Percentiles rank a stretch among this genome's conserved stretches.
Conservation (phyloP, 2,329 filamentous ascomycete genomes). For the Calcarisporium arbuscula region DNA sequence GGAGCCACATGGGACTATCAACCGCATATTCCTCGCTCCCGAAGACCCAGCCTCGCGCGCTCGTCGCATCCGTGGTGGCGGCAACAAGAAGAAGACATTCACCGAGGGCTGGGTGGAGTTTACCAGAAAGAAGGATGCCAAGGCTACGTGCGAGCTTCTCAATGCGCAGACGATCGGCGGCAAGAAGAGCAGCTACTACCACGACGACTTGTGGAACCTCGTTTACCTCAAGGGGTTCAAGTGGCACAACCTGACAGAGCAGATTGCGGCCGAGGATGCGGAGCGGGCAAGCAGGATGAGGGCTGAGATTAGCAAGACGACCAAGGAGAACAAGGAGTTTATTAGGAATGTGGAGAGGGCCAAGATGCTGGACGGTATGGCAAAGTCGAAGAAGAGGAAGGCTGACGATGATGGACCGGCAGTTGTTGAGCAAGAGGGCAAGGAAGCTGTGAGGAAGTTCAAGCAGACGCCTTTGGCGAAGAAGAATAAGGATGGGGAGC, state of each 20-base stretch:
- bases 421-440: constrained; percentile 14
- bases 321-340: constrained; percentile 76
- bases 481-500: constrained; percentile 36
- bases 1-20: constrained; percentile 67
- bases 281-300: constrained; percentile 69
- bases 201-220: constrained; percentile 82
- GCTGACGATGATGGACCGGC: constrained; percentile 17
- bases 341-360: constrained; percentile 71
- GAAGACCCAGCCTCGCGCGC: constrained; percentile 63
- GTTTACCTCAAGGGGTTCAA: constrained; percentile 80
- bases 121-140: constrained; percentile 66
- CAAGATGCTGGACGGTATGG: constrained; percentile 72
- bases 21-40: constrained; percentile 72
- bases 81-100: constrained; percentile 78
- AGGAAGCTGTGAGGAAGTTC: constrained; percentile 43
- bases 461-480: constrained; percentile 57
- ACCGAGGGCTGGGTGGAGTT: constrained; percentile 88
- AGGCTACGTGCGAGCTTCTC: constrained; percentile 66
- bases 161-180: constrained; percentile 76
- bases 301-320: constrained; percentile 69
- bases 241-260: constrained; percentile 69
- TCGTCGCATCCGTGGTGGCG: constrained; percentile 62
- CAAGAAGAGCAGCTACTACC: constrained; percentile 77
- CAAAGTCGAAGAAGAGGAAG: constrained; percentile 35
- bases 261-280: constrained; percentile 76